phyloP scores from a whole-genome alignment of 495 filamentous ascomycete species.

The Arthonia radiata region DNA sequence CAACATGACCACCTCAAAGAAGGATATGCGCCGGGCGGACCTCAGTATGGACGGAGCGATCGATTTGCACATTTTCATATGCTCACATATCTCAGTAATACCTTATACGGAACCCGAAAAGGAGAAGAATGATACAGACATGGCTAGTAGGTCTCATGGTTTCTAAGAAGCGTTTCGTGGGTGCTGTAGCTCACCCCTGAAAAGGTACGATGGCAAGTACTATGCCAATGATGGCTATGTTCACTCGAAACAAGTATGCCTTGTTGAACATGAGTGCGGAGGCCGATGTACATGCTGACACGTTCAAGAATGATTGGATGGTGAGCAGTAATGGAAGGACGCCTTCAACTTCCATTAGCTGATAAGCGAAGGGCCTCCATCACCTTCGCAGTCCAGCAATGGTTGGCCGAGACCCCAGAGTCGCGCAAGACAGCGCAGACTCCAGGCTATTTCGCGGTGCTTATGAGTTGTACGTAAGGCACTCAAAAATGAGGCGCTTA shows the following conservation, averaged over 20 bases:
- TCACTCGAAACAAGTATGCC: conserved; percentile 63
- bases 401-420: conserved; percentile 65
- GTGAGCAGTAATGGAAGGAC: conserved; percentile 19
- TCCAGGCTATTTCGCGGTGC: conserved; percentile 62
- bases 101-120: conserved; percentile 35
- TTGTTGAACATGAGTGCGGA: neutral
- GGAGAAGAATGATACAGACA: conserved; percentile 26
- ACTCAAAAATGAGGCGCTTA: no score
- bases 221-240: conserved; percentile 84
- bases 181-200: conserved; percentile 1
- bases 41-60: conserved; percentile 28
- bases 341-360: conserved; percentile 1
- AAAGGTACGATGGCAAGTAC: conserved; percentile 58
- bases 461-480: conserved; percentile 71
- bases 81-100: conserved; percentile 21
- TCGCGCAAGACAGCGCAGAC: conserved; percentile 38
- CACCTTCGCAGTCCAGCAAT: conserved; percentile 59
- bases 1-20: conserved; percentile 41
- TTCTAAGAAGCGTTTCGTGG: neutral
- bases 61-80: conserved; percentile 1
- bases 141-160: conserved; percentile 27
- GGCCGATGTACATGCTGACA: conserved; percentile 1
- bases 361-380: conserved; percentile 43
- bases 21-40: conserved; percentile 69
- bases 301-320: conserved; percentile 45